phyloP scores from a whole-genome alignment of 2,329 filamentous ascomycete genomes.

The Aspergillus costaricaensis region DNA sequence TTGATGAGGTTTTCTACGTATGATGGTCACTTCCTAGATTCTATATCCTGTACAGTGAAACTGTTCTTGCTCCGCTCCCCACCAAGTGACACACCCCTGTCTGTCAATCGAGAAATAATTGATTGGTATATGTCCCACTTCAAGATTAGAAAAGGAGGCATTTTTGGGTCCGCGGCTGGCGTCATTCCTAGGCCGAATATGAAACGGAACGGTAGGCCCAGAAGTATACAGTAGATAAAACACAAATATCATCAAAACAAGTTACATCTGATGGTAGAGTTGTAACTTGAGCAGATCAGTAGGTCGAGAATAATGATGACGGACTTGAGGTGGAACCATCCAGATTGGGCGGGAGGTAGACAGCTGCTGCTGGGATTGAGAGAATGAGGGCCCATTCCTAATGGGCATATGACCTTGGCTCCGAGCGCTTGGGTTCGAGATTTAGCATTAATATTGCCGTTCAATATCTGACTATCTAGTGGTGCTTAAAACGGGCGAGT shows the following conservation, averaged over 20 bases:
- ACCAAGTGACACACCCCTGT: neutral
- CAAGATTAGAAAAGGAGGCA: neutral
- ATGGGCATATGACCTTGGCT: conserved; percentile 22
- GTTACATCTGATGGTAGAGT: neutral
- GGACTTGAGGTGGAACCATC: conserved; percentile 25
- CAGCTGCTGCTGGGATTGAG: conserved; percentile 12
- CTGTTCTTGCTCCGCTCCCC: neutral
- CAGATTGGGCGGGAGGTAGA: conserved; percentile 20
- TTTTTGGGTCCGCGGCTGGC: neutral
- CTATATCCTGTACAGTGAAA: neutral
- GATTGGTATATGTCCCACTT: neutral
- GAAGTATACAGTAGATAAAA: neutral
- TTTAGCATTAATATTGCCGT: neutral
- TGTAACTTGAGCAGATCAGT: neutral
- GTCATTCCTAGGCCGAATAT: neutral
- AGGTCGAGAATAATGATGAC: conserved; percentile 20
- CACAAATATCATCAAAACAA: neutral
- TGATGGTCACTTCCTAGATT: neutral
- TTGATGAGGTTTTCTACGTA: neutral
- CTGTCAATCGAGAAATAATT: neutral
- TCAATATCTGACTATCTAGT: neutral
- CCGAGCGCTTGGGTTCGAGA: conserved; percentile 11
- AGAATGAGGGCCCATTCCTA: conserved; percentile 13
- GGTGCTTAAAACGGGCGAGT: neutral
- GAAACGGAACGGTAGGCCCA: neutral